Base-by-base conservation (phyloP, 345 rosid species). In the Gossypium arboreum region DNA sequence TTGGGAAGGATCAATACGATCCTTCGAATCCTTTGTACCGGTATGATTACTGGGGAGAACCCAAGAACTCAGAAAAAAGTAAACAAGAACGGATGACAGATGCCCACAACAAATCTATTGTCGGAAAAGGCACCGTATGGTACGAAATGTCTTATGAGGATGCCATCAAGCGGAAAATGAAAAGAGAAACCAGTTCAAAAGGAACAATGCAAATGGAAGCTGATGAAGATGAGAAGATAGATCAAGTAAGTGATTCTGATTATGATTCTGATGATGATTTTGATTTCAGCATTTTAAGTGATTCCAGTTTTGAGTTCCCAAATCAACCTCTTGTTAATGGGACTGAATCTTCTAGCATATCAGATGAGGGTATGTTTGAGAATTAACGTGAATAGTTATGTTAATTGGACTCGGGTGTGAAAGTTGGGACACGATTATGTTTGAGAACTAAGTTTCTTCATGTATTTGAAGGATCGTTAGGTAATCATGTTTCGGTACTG, bases 31-130 rank as follows among this genome's bases (percentile, higher is more conserved):
- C 98, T 16, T 62, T 94, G 24, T 94, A 84, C 48, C 86, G 91
- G 16, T 91, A 92, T 44, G 97, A 94, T 80, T 94, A 92, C 78
- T 94, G 97, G 97, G 97, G 97, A 52, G 98, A 92, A 75, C 97
- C 97, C 7, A 86, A 88, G 89, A 88, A 85, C 88, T 92, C 97
- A 9, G 94, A 91, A 80, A 92, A 90, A 83, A 94, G 97, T 71
- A 86, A 85, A 83, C 90, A 87, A 79, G 83, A 86, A 72, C 81
- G 97, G 76, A 85, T 86, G 88, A 83, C 77, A 58, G 95, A 88
- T 76, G 88, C 89, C 55, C 93, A 92, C 85, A 90, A 92, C 84
- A 92, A 90, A 83, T 83, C 91, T 16, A 86, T 92, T 9, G 92
- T 92, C n/a, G 98, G 98, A 9, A 91, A 89, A 76, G 94, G 92